Percentiles rank a stretch among this genome's conserved stretches.
These are phyloP conservation scores for Boletus speciosus DNA, from an alignment of 768 basidiomycete species.

Conservation along the genomic window DNA sequence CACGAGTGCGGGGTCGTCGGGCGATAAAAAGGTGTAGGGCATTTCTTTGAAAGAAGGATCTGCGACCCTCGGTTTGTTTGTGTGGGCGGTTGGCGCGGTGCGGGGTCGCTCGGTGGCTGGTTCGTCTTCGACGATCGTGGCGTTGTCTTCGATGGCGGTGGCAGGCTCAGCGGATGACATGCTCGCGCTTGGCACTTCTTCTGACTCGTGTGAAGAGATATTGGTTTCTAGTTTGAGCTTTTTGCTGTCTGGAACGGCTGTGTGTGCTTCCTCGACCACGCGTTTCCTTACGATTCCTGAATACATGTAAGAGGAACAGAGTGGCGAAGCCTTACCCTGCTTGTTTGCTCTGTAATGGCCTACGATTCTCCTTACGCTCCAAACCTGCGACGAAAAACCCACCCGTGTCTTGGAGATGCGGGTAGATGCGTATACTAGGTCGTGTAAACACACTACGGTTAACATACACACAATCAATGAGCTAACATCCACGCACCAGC, in stretches of 20 bases:
- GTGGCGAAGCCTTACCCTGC: conserved; percentile 9
- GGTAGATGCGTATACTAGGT: conserved; percentile 80
- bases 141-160: conserved; percentile 2
- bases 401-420: conserved; percentile 94
- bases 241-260: conserved; percentile 44
- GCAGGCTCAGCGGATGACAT: conserved; percentile 2
- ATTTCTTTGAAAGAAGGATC: conserved; percentile 75
- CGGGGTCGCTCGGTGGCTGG: background rate
- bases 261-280: conserved; percentile 39
- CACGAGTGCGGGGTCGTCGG: conserved; percentile 65
- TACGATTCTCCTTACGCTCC: conserved; percentile 41
- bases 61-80: conserved; percentile 14
- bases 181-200: conserved; percentile 3
- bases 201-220: background rate
- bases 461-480: background rate
- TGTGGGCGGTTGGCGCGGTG: background rate
- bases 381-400: conserved; percentile 97
- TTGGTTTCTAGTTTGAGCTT: conserved; percentile 43
- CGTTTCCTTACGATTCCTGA: conserved; percentile 41
- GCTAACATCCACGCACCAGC: conserved; percentile 54
- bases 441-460: background rate
- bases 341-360: conserved; percentile 2
- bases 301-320: background rate
- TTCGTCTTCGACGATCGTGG: conserved; percentile 1
- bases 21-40: conserved; percentile 79